Conservation (phyloP, 169 alveolate species). For the Babesia bigemina region DNA sequence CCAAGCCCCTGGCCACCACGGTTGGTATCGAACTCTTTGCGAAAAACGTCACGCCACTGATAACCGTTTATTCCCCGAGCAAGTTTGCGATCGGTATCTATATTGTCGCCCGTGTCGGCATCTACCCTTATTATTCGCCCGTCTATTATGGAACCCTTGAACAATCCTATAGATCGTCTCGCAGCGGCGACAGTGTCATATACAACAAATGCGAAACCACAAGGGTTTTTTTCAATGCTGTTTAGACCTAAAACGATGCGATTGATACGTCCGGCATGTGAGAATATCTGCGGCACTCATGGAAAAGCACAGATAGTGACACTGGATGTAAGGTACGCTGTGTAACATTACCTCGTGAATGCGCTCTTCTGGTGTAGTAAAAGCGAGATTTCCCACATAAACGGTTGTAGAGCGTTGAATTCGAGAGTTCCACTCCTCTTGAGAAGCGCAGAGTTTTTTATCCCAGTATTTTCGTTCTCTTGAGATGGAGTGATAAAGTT, state of each 20-base stretch:
- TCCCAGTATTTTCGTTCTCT: conserved; percentile 76
- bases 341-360: conserved; percentile 73
- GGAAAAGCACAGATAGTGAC: not conserved
- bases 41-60: conserved; percentile 77
- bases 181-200: conserved; percentile 69
- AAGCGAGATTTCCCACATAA: conserved; percentile 77
- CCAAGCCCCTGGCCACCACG: conserved; percentile 75
- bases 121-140: conserved; percentile 79
- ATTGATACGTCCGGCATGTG: conserved; percentile 73
- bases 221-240: conserved; percentile 74
- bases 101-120: conserved; percentile 72
- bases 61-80: conserved; percentile 78
- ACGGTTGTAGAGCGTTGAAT: conserved; percentile 74
- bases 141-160: conserved; percentile 77
- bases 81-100: conserved; percentile 72
- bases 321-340: not conserved
- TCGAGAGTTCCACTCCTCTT: conserved; percentile 72
- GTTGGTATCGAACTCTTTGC: conserved; percentile 66
- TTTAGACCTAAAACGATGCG: conserved; percentile 75
- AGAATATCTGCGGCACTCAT: conserved; percentile 36
- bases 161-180: conserved; percentile 69
- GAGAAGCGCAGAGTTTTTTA: conserved; percentile 70
- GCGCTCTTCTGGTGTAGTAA: conserved; percentile 78
- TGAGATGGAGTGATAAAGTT: conserved; percentile 71
- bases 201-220: conserved; percentile 80